Conservation (phyloP, 2,329 filamentous ascomycete genomes). For the Cordyceps farinosa region DNA sequence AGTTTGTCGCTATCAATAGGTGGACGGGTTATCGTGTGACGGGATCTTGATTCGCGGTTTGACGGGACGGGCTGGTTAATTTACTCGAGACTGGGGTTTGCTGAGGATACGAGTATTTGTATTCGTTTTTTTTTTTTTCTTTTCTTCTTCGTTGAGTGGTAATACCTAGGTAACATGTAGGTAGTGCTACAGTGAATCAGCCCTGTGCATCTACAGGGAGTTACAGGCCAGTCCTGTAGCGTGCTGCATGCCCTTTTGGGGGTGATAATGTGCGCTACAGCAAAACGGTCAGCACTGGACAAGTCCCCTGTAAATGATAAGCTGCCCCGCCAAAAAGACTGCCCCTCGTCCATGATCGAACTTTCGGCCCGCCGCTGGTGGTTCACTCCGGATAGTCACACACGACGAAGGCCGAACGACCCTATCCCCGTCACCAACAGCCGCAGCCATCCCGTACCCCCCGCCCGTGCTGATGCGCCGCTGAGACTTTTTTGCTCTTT, state of each 20-base stretch:
- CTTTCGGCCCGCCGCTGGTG: background rate
- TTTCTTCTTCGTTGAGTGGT: background rate
- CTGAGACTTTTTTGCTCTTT: background rate
- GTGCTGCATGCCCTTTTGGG: background rate
- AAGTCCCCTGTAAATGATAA: background rate
- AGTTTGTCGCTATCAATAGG: background rate
- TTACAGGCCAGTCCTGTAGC: background rate
- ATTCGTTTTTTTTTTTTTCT: background rate
- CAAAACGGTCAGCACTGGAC: background rate
- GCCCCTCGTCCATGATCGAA: background rate
- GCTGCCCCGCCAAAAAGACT: background rate
- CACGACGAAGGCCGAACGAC: background rate
- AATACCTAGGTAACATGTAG: too few relatives aligned
- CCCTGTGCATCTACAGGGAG: too few relatives aligned
- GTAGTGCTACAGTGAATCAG: too few relatives aligned
- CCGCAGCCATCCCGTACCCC: background rate
- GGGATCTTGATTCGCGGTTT: background rate
- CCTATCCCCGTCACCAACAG: background rate
- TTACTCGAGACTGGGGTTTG: too few relatives aligned
- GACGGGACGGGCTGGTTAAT: too few relatives aligned
- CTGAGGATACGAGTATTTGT: too few relatives aligned
- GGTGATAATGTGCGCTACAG: background rate
- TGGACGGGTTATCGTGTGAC: background rate
- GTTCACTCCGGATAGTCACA: background rate
- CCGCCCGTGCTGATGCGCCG: slow-evolving; percentile 5